These are phyloP conservation scores for Taphrina deformans DNA, from an alignment of 1,139 yeast species.

Conservation along the genomic window DNA sequence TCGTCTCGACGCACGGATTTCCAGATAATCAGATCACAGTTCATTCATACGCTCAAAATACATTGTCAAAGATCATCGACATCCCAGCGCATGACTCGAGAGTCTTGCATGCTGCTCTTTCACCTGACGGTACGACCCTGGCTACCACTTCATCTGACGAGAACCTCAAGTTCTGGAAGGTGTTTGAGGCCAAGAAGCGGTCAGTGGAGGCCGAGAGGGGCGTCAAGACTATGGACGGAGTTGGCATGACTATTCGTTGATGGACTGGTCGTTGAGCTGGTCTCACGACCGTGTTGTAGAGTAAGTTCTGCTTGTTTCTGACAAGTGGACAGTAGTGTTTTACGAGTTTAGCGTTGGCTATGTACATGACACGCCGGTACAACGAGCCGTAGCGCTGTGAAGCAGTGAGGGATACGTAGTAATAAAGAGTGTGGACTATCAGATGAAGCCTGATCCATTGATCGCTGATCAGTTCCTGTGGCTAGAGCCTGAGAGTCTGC, in stretches of 20 bases:
- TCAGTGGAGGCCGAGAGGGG: constrained; percentile 19
- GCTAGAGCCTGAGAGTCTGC: not conserved
- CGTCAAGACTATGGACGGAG: constrained; percentile 21
- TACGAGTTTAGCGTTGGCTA: not conserved
- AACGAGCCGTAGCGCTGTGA: not conserved
- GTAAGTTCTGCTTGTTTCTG: not conserved
- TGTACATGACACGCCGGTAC: not conserved
- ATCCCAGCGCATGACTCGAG: constrained; percentile 89
- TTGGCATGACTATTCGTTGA: constrained; percentile 37
- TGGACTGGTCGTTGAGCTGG: not conserved
- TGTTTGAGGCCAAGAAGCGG: constrained; percentile 59
- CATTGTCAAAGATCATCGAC: constrained; percentile 74
- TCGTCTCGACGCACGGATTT: constrained; percentile 91
- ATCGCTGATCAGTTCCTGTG: not conserved
- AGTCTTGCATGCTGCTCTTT: constrained; percentile 75
- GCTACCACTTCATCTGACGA: constrained; percentile 98
- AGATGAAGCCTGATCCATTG: not conserved
- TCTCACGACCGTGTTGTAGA: not conserved
- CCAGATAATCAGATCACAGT: constrained; percentile 83
- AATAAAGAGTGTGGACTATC: not conserved
- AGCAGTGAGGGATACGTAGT: not conserved
- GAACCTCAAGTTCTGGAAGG: constrained; percentile 90
- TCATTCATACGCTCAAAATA: constrained; percentile 67
- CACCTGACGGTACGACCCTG: constrained; percentile 85
- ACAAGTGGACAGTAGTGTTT: not conserved